These are phyloP conservation scores for Hypoxylon sp. DNA, from an alignment of 2,329 filamentous ascomycete genomes.

Conservation along the genomic window DNA sequence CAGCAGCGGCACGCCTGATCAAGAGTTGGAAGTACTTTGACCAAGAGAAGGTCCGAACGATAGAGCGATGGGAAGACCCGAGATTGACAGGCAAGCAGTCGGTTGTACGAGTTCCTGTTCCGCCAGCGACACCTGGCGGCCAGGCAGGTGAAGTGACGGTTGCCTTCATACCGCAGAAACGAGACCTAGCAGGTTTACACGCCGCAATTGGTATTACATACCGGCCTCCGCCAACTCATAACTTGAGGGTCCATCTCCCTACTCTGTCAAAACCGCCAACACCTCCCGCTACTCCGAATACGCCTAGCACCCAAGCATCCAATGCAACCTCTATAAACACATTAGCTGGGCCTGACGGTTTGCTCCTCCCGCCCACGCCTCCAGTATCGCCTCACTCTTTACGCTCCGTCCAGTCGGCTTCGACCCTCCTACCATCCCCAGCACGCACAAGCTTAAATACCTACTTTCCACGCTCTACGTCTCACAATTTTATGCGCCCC, in stretches of 20 bases:
- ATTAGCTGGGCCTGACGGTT: constrained; percentile 37
- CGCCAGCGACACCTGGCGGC: constrained; percentile 66
- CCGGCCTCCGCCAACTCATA: constrained; percentile 64
- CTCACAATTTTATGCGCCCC: constrained; percentile 37
- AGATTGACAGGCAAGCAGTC: constrained; percentile 54
- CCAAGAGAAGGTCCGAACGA: constrained; percentile 61
- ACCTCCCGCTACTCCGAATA: constrained; percentile 54
- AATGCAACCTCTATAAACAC: constrained; percentile 34
- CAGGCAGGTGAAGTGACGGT: constrained; percentile 78
- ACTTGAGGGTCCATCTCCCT: constrained; percentile 28
- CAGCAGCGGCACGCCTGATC: constrained; percentile 75
- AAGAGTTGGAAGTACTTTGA: constrained; percentile 78
- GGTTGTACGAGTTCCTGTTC: constrained; percentile 66
- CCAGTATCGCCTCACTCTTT: constrained; percentile 57
- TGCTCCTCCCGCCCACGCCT: constrained; percentile 55
- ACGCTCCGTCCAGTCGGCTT: constrained; percentile 56
- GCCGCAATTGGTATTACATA: constrained; percentile 82
- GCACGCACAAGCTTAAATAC: constrained; percentile 34
- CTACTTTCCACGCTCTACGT: constrained; percentile 22
- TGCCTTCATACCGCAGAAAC: constrained; percentile 73
- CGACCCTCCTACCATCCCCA: constrained; percentile 53
- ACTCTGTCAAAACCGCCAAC: constrained; percentile 45
- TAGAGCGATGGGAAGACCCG: constrained; percentile 65
- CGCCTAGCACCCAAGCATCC: constrained; percentile 37
- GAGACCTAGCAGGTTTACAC: constrained; percentile 73